These are phyloP conservation scores for Spathaspora girioi DNA, from an alignment of 805 yeast genomes.

Conservation along the genomic window DNA sequence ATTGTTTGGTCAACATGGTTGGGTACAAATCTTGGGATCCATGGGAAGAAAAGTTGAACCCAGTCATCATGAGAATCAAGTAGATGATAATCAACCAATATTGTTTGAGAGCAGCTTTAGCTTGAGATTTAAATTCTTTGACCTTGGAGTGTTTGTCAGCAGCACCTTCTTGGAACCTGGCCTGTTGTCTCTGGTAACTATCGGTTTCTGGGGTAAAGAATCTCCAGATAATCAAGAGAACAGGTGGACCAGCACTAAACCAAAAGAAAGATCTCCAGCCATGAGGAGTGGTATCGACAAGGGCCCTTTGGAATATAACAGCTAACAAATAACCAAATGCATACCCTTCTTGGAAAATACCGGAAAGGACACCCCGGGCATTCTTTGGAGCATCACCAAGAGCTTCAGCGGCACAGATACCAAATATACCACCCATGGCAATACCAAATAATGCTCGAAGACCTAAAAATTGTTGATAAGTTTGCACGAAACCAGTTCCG, in stretches of 20 bases:
- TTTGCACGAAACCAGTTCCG: constrained; percentile 63
- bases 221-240: constrained; percentile 57
- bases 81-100: constrained; percentile 33
- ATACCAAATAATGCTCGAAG: constrained; percentile 65
- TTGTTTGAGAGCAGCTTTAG: constrained; percentile 12
- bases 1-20: constrained; percentile 54
- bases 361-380: constrained; percentile 61
- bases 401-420: constrained; percentile 63
- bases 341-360: constrained; percentile 54
- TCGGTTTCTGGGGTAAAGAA: constrained; percentile 57
- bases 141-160: constrained; percentile 9
- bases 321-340: constrained; percentile 67
- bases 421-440: constrained; percentile 71
- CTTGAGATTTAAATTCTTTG: constrained; percentile 9
- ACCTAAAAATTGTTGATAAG: constrained; percentile 55
- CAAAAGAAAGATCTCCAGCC: constrained; percentile 73
- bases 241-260: constrained; percentile 70
- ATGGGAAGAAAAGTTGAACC: constrained; percentile 69
- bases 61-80: constrained; percentile 49
- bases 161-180: constrained; percentile 8
- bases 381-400: constrained; percentile 59
- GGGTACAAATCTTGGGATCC: constrained; percentile 76
- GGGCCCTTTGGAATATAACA: constrained; percentile 62
- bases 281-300: constrained; percentile 38
- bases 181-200: constrained; percentile 31